Percentiles rank a stretch among this genome's conserved stretches.
These are phyloP conservation scores for Trametes pubescens DNA, from an alignment of 1,284 basidiomycete species.

Conservation along the genomic window DNA sequence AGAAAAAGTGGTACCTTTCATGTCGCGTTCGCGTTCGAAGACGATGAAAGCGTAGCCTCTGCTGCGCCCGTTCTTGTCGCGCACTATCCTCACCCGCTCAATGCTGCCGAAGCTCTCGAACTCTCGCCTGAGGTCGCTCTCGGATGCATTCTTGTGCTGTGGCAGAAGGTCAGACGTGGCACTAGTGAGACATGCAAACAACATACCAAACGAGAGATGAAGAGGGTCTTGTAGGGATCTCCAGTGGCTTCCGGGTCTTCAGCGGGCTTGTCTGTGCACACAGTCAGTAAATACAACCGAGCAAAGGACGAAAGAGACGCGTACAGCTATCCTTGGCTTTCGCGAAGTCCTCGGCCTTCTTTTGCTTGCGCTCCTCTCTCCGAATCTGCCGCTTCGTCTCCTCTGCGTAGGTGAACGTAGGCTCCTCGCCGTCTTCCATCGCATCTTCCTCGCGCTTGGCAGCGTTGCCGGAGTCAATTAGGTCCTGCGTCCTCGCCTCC, in stretches of 20 bases:
- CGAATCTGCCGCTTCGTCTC: conserved; percentile 81
- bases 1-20: conserved; percentile 81
- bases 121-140: conserved; percentile 91
- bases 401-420: conserved; percentile 77
- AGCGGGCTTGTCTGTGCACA: conserved; percentile 80
- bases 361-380: conserved; percentile 83
- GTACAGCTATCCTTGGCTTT: conserved; percentile 84
- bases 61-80: conserved; percentile 87
- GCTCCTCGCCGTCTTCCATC: conserved; percentile 86
- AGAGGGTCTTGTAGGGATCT: conserved; percentile 98
- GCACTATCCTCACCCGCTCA: conserved; percentile 90
- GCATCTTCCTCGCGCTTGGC: conserved; percentile 55
- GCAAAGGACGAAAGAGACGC: conserved; percentile 42
- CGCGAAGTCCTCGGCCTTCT: conserved; percentile 82
- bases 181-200: not conserved
- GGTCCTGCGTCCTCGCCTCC: conserved; percentile 76
- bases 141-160: conserved; percentile 89
- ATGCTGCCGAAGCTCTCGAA: conserved; percentile 97
- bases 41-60: conserved; percentile 97
- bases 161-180: conserved; percentile 33
- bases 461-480: conserved; percentile 55
- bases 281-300: conserved; percentile 17
- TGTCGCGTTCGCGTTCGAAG: conserved; percentile 97
- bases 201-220: conserved; percentile 89
- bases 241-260: conserved; percentile 94